A percentile compares a stretch with the other conserved stretches of the same genome.
These are phyloP conservation scores for Erucastrum elatum DNA, from an alignment of 345 rosid genomes.

Conservation along the genomic window DNA sequence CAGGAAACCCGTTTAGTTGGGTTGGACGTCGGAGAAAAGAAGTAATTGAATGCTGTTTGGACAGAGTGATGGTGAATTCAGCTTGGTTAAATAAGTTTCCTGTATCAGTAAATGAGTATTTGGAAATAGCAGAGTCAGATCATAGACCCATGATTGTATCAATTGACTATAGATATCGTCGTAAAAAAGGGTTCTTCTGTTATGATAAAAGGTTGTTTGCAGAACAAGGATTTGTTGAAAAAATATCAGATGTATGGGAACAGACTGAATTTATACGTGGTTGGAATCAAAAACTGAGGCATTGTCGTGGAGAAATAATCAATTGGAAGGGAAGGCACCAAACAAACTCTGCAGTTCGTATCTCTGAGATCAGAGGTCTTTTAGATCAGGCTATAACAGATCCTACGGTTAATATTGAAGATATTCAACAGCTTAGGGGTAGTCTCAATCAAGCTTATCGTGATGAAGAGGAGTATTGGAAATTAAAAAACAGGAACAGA, in stretches of 20 bases:
- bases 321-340: background rate
- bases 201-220: background rate
- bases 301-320: background rate
- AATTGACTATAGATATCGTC: background rate
- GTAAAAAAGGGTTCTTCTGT: background rate
- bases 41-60: background rate
- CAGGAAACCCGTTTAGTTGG: background rate
- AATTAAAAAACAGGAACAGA: too few species aligned
- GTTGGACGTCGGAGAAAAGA: background rate
- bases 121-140: background rate
- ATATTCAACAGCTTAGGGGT: too few species aligned
- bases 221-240: too few species aligned
- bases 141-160: background rate
- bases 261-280: too few species aligned
- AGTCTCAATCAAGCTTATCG: too few species aligned
- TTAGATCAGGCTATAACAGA: background rate
- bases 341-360: background rate
- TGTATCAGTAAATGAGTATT: background rate
- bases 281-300: background rate
- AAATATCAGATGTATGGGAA: too few species aligned
- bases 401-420: too few species aligned
- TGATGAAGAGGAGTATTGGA: too few species aligned
- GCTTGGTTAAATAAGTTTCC: background rate
- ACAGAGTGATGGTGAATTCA: background rate
- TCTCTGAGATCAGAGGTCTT: background rate